phyloP scores from a whole-genome alignment of 2,329 filamentous ascomycete genomes.

The Fusarium nisikadoi region DNA sequence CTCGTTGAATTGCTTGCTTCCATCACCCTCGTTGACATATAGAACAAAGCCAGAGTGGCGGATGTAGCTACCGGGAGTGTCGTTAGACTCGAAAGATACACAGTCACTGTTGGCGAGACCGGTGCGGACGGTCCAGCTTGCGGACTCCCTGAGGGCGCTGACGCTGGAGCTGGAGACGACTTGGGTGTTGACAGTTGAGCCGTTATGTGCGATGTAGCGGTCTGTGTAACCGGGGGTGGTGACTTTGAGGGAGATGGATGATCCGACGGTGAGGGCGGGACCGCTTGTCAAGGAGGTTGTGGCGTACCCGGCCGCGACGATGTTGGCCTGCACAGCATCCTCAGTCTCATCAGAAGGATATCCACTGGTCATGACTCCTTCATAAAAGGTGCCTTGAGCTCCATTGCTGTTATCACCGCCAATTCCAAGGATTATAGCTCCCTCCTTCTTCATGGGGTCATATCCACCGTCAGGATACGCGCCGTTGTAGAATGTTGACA shows the following conservation, averaged over 20 bases:
- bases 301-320: constrained; percentile 22
- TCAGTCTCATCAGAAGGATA: constrained; percentile 25
- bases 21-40: not conserved
- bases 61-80: constrained; percentile 19
- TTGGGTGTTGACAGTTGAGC: constrained; percentile 17
- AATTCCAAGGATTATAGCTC: constrained; percentile 9
- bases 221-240: constrained; percentile 20
- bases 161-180: constrained; percentile 7
- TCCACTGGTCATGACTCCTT: constrained; percentile 9
- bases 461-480: constrained; percentile 20
- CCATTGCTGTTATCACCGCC: constrained; percentile 24
- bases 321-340: constrained; percentile 20
- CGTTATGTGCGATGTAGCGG: constrained; percentile 7
- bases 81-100: constrained; percentile 19
- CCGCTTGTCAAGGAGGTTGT: constrained; percentile 12
- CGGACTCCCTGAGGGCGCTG: constrained; percentile 13
- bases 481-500: constrained; percentile 23
- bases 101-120: constrained; percentile 25
- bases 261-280: not conserved
- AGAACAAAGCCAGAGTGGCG: constrained; percentile 5
- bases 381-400: constrained; percentile 19
- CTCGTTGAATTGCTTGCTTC: constrained; percentile 16
- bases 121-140: constrained; percentile 17
- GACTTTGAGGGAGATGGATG: constrained; percentile 14
- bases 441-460: constrained; percentile 21